Evolutionary conservation across 176 grass and related monocot genomes (phyloP).

Genomic region (Aechmea fasciata): DNA sequence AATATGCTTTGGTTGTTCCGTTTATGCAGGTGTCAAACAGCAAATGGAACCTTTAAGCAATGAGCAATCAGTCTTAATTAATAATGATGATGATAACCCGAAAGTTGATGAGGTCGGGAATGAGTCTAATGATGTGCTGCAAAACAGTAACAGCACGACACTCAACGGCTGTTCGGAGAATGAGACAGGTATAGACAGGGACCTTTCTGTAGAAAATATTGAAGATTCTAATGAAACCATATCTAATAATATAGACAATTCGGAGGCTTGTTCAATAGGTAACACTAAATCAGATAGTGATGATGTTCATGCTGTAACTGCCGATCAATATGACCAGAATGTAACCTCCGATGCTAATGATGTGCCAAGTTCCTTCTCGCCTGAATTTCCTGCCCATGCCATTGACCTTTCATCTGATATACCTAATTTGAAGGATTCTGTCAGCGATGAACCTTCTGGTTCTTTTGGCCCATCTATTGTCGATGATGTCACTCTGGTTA

Average conservation of each 20-base stretch:
- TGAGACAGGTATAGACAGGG: constrained; percentile 9
- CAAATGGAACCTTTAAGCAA: constrained; percentile 31
- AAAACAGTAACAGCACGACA: constrained; percentile 12
- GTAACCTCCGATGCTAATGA: constrained; percentile 13
- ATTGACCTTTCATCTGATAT: background rate
- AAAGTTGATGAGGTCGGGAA: background rate
- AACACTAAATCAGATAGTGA: background rate
- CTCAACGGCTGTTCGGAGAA: constrained; percentile 5
- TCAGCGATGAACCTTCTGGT: constrained; percentile 1
- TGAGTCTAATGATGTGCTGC: constrained; percentile 14
- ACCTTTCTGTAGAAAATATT: constrained; percentile 14
- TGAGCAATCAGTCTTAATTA: constrained; percentile 11
- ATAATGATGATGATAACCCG: constrained; percentile 11
- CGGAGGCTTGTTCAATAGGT: constrained; percentile 2
- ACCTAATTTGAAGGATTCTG: constrained; percentile 1
- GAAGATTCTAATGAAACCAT: constrained; percentile 1
- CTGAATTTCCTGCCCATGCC: background rate
- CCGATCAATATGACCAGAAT: constrained; percentile 14
- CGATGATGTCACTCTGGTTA: background rate
- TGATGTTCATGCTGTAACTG: constrained; percentile 3
- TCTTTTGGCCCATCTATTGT: background rate
- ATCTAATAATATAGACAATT: constrained; percentile 12
- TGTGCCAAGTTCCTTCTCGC: background rate
- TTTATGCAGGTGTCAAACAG: constrained; percentile 32
- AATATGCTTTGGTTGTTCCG: constrained; percentile 9